Evolutionary conservation across 208 protist genomes (phyloP), one percentile per base, ranked within the genome.

Genomic region (Herpetomonas samuelpessoai): DNA sequence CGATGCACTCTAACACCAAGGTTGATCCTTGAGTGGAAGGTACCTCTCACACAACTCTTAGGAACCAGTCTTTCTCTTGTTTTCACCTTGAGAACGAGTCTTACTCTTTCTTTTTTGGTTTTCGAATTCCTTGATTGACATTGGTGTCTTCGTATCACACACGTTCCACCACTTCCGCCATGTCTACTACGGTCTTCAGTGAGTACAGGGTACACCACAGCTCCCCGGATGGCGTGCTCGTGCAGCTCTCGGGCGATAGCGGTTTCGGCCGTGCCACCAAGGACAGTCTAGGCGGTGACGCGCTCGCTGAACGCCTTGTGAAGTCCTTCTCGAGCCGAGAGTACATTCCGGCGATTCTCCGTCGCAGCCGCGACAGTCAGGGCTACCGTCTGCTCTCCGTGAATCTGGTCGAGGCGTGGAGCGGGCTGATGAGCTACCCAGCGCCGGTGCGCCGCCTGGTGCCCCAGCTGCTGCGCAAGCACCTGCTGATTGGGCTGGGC

Each of bases 161-260:
- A n/a, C n/a, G n/a, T n/a, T 19, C 31, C 30, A 22, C 38, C 26
- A 61, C 48, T 26, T 38, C 22, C 7, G n/a, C 27, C 3, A 49
- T 55, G 39, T 47, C 12, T 10, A 29, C 53, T 41, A 41, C 62
- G 21, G 45, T 71, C 21, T 87, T 88, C 47, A 65, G 71, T 10
- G 81, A 92, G 51, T 92, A 88, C 60, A 77, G 76, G 30, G 83
- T 95, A 31, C 88, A 95, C 56, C 88, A 95, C 68, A 74, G 71
- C 30, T 76, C 76, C 4, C 55, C 79, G 0, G 79, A 89, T 19
- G 75, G 81, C 46, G 74, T 95, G 38, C 70, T 95, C 16, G 76
- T 95, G 59, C 88, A 92, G 57, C 80, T 95, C 2, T 75, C 79
- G 47, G 74, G 71, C 19, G 47, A 85, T n/a, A 61, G 64, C 44